phyloP scores from a whole-genome alignment of 129 eudicot species.

The Escallonia herrerae region DNA sequence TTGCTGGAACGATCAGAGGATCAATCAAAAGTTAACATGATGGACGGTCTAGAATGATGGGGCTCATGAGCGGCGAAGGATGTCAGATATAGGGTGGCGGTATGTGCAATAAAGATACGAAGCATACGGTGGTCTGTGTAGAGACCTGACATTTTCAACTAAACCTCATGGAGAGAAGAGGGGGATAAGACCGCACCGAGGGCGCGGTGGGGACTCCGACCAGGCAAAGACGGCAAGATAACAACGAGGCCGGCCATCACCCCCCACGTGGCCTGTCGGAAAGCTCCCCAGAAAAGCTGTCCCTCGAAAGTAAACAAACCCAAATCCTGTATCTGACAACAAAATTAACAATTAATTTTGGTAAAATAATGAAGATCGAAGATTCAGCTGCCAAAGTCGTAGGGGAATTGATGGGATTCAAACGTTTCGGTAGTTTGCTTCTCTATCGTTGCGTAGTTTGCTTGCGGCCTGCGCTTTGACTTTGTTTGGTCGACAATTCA shows the following conservation, averaged over 20 bases:
- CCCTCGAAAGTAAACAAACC: not conserved
- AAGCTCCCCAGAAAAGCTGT: not conserved
- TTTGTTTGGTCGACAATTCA: no score
- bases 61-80: not conserved
- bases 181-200: constrained; percentile 10
- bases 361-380: no score
- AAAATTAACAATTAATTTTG: no score
- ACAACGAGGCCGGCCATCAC: constrained; percentile 10
- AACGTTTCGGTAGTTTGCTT: no score
- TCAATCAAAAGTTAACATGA: no score
- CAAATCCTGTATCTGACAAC: not conserved
- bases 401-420: no score
- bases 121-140: not conserved
- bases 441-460: no score
- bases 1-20: no score
- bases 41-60: not conserved
- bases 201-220: constrained; percentile 15
- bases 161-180: not conserved
- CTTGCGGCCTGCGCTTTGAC: no score
- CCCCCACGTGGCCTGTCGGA: constrained; percentile 15
- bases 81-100: not conserved
- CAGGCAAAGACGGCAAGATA: constrained; percentile 13
- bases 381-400: no score
- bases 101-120: not conserved
- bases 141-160: constrained; percentile 1